Evolutionary conservation across 1,284 basidiomycete species (phyloP), one percentile per base, ranked within the genome.

Genomic region (Puccinia sorghi): DNA sequence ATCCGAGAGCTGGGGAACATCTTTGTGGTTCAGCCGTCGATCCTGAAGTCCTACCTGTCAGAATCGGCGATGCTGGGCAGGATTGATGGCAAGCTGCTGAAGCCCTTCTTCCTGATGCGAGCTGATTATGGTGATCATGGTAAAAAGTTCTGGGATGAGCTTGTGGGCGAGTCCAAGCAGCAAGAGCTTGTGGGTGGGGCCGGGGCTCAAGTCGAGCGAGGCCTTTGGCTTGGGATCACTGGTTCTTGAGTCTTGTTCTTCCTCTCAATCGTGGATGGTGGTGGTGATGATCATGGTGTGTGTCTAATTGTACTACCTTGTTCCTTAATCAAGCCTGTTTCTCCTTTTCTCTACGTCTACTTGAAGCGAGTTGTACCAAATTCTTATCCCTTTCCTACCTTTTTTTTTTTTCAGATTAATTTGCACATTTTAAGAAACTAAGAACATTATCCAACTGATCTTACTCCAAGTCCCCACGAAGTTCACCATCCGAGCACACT

Each of bases 1-100:
- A 91, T 99, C 81, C 91, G 96, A 63, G 95, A 99, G 85, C 90
- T 99, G 0, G 97, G 97, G 82, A 97, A 98, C 84, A 89, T 96
- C 79, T 99, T 98, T 88, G 91, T 97, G 81, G 92, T 97, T 63
- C 91, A 91, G 80, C 94, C 94, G 5, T 93, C 96, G 80, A 93
- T 94, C 79, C 88, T 97, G 81, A 92, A 92, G 81, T 92, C 93
- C 1, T 97, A 95, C 86, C 92, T 97, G 85, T 92, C 91, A 4
- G 94, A 96, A 83, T 91, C 91, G 73, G 39, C 52, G 20, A 93
- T 94, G 84, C 89, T 97, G 7, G 93, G 93, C 9, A 89, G 93
- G 25, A 94, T 99, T 82, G 96, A 99, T 82, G 87, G 92, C 3
- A 88, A 88, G 17, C 87, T 98, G 37, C 88, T 99, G 41, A 90